Conservation (phyloP, 768 basidiomycete genomes). For the Cubamyces sp. region DNA sequence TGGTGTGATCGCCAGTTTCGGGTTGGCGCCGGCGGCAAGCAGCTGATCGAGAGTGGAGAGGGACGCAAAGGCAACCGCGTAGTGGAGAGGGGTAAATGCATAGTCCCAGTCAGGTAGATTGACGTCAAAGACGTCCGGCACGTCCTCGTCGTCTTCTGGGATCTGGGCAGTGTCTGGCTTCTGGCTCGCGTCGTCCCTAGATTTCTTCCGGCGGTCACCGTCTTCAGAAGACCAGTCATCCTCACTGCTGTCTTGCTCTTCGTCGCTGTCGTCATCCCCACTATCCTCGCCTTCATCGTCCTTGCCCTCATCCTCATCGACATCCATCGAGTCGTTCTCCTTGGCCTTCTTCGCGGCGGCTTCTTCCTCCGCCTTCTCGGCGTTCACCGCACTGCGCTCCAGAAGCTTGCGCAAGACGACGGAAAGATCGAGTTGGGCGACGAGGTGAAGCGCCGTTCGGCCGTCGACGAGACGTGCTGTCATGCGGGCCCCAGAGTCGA, state of each 20-base stretch:
- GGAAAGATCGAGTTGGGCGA: slow-evolving; percentile 50
- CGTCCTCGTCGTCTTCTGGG: slow-evolving; percentile 52
- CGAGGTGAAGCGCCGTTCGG: slow-evolving; percentile 57
- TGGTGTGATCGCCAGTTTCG: slow-evolving; percentile 19
- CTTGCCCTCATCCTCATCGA: slow-evolving; percentile 20
- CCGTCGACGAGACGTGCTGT: slow-evolving; percentile 62
- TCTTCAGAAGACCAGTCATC: slow-evolving; percentile 38
- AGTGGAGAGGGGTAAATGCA: slow-evolving; percentile 53
- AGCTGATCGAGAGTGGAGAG: slow-evolving; percentile 49
- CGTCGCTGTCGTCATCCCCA: slow-evolving; percentile 19
- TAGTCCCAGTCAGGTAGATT: slow-evolving; percentile 63
- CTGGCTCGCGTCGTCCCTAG: slow-evolving; percentile 28
- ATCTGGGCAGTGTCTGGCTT: slow-evolving; percentile 41
- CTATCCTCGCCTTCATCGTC: slow-evolving; percentile 17
- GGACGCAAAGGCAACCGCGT: slow-evolving; percentile 54
- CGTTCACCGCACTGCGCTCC: slow-evolving; percentile 47
- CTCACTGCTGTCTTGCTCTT: slow-evolving; percentile 27
- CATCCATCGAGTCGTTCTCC: slow-evolving; percentile 25
- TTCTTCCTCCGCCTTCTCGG: slow-evolving; percentile 32
- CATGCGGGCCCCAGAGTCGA: slow-evolving; percentile 60
- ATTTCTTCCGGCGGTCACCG: slow-evolving; percentile 35
- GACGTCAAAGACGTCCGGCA: slow-evolving; percentile 60
- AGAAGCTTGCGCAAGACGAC: slow-evolving; percentile 53
- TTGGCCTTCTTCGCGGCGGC: slow-evolving; percentile 21
- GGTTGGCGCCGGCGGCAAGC: slow-evolving; percentile 51